A percentile compares a stretch with the other conserved stretches of the same genome.
phyloP scores from a whole-genome alignment of 805 yeast species.

The Brettanomyces anomalus region DNA sequence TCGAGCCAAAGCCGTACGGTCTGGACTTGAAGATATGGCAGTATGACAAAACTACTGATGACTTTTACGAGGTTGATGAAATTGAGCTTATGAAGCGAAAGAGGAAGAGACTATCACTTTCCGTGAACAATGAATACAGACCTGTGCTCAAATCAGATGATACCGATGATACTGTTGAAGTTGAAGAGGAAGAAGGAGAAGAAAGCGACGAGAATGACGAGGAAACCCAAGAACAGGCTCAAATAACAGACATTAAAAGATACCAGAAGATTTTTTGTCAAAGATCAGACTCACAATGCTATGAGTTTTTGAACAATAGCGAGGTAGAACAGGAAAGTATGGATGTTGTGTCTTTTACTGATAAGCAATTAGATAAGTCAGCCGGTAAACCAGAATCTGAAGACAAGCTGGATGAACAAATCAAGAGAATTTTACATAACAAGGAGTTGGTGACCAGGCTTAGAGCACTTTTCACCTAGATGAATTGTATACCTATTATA shows the following conservation, averaged over 20 bases:
- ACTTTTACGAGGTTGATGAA: conserved; percentile 30
- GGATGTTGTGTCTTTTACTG: no score
- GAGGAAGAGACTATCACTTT: conserved; percentile 22
- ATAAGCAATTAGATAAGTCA: background rate
- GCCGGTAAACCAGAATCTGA: background rate
- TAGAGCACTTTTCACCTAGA: background rate
- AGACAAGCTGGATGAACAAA: no score
- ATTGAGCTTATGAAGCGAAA: conserved; percentile 27
- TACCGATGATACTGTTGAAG: conserved; percentile 10
- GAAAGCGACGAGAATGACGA: conserved; percentile 6
- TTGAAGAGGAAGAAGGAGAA: conserved; percentile 9
- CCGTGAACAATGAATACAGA: conserved; percentile 13
- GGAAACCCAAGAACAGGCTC: conserved; percentile 6
- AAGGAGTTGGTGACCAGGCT: conserved; percentile 10
- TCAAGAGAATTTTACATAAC: conserved; percentile 11
- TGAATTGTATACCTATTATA: no score
- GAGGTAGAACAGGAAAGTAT: no score
- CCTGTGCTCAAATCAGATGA: conserved; percentile 11
- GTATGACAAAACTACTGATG: conserved; percentile 26
- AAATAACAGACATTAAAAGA: conserved; percentile 2
- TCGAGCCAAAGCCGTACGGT: conserved; percentile 32
- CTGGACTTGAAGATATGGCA: conserved; percentile 29
- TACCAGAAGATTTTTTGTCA: conserved; percentile 11
- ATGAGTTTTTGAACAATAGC: conserved; percentile 17
- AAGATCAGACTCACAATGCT: conserved; percentile 25